A percentile compares a stretch with the other conserved stretches of the same genome.
phyloP scores from a whole-genome alignment of 2,329 filamentous ascomycete species.

The Aotearoamyces nothofagi region DNA sequence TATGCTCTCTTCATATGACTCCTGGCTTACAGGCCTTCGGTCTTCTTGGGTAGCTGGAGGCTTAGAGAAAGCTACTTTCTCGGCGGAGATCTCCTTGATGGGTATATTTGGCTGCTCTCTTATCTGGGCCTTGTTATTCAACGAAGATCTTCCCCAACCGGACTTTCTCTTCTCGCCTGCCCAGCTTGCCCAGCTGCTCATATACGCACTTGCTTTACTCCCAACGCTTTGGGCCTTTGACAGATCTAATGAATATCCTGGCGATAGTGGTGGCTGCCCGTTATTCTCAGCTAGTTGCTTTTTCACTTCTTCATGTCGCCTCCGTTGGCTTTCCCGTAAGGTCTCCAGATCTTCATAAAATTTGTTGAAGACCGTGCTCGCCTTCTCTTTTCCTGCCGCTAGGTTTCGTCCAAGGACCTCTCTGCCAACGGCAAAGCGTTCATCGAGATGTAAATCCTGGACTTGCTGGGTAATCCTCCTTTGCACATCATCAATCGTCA shows the following conservation, averaged over 20 bases:
- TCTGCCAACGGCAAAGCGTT: slow-evolving; percentile 67
- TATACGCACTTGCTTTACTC: slow-evolving; percentile 44
- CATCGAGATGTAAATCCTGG: slow-evolving; percentile 84
- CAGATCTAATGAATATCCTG: slow-evolving; percentile 19
- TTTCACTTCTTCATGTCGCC: slow-evolving; percentile 38
- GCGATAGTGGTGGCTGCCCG: slow-evolving; percentile 9
- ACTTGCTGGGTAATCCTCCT: slow-evolving; percentile 82
- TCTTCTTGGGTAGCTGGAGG: neutral
- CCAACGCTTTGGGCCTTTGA: slow-evolving; percentile 33
- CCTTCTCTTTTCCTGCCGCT: slow-evolving; percentile 77
- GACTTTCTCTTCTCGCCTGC: slow-evolving; percentile 59
- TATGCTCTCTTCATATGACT: slow-evolving; percentile 1
- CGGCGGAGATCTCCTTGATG: neutral
- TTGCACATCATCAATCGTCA: slow-evolving; percentile 91
- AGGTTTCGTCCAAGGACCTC: slow-evolving; percentile 82
- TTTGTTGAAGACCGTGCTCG: slow-evolving; percentile 73
- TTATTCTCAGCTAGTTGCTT: slow-evolving; percentile 16
- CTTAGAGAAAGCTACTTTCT: neutral
- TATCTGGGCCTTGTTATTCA: slow-evolving; percentile 7
- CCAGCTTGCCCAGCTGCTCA: slow-evolving; percentile 56
- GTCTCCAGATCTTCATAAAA: slow-evolving; percentile 84
- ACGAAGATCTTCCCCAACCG: slow-evolving; percentile 14
- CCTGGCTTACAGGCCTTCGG: neutral
- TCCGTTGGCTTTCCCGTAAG: slow-evolving; percentile 58
- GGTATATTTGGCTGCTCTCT: neutral